phyloP scores from a whole-genome alignment of 192 early-diverging fungal species.

The Umbelopsis sp. region DNA sequence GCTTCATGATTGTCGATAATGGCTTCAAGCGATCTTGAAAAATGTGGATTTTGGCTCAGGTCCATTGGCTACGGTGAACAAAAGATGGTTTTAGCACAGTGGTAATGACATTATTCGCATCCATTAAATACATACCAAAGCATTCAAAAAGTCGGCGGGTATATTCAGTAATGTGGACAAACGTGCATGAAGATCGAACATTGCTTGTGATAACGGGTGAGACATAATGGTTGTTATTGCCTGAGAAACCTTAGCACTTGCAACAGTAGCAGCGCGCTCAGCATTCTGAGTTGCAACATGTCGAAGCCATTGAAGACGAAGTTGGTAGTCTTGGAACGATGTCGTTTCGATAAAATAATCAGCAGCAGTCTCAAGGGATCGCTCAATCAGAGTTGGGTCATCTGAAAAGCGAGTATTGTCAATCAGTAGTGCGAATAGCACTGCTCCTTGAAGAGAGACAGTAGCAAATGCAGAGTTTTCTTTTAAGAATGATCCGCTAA shows the following conservation, averaged over 20 bases:
- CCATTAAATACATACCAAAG: not conserved
- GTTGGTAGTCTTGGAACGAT: constrained; percentile 38
- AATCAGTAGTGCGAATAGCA: constrained; percentile 44
- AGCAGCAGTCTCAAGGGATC: constrained; percentile 34
- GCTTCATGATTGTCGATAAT: not conserved
- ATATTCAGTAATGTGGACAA: not conserved
- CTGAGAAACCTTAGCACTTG: constrained; percentile 7
- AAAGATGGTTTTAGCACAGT: not conserved
- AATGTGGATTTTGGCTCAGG: constrained; percentile 1
- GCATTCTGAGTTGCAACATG: constrained; percentile 22
- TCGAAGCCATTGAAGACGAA: constrained; percentile 50
- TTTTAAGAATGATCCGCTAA: constrained; percentile 53
- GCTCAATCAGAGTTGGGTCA: not conserved
- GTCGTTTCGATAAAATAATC: constrained; percentile 57
- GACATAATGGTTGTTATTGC: not conserved
- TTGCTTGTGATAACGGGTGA: not conserved
- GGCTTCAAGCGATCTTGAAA: not conserved
- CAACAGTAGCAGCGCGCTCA: not conserved
- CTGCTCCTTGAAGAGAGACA: constrained; percentile 55
- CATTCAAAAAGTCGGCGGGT: not conserved
- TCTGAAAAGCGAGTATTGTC: constrained; percentile 28
- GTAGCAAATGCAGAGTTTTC: constrained; percentile 59
- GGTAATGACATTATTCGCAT: not conserved
- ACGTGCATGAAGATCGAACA: not conserved
- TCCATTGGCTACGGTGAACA: not conserved